Percentiles rank a stretch among this genome's conserved stretches.
Conservation (phyloP, 495 filamentous ascomycete genomes). For the Trichoderma asperelloides region DNA sequence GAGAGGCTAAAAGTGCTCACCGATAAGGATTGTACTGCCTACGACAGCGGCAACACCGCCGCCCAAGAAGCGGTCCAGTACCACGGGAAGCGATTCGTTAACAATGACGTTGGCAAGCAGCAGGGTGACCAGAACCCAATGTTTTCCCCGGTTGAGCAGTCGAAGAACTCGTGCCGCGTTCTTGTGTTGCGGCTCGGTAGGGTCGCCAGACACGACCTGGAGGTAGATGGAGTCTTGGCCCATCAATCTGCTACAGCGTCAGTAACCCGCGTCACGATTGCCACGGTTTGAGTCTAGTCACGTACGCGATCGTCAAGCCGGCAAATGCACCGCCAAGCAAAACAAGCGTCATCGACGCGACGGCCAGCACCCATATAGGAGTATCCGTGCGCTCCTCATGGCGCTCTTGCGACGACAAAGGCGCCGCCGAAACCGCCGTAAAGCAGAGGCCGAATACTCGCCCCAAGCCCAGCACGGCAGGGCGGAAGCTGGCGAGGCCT, state of each 20-base stretch:
- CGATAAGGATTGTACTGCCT: constrained; percentile 85
- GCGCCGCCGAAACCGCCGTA: constrained; percentile 26
- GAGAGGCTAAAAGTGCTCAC: constrained; percentile 37
- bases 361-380: constrained; percentile 36
- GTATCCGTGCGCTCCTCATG: constrained; percentile 21
- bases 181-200: constrained; percentile 62
- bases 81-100: constrained; percentile 93
- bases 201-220: constrained; percentile 81
- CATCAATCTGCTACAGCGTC: constrained; percentile 42
- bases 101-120: constrained; percentile 95
- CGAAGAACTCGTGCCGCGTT: constrained; percentile 74
- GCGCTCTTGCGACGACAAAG: constrained; percentile 12
- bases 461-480: constrained; percentile 13
- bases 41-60: constrained; percentile 93
- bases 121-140: constrained; percentile 97
- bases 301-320: constrained; percentile 82
- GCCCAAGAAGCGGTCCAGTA: constrained; percentile 85
- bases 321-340: constrained; percentile 90
- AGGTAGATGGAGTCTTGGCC: constrained; percentile 93
- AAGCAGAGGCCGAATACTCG: constrained; percentile 26
- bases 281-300: background rate
- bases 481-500: constrained; percentile 10
- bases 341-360: constrained; percentile 51
- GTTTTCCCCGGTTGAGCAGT: constrained; percentile 80
- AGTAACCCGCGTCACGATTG: background rate